Evolutionary conservation across 1,284 basidiomycete species (phyloP).

Genomic region (Pyrrhoderma noxium): DNA sequence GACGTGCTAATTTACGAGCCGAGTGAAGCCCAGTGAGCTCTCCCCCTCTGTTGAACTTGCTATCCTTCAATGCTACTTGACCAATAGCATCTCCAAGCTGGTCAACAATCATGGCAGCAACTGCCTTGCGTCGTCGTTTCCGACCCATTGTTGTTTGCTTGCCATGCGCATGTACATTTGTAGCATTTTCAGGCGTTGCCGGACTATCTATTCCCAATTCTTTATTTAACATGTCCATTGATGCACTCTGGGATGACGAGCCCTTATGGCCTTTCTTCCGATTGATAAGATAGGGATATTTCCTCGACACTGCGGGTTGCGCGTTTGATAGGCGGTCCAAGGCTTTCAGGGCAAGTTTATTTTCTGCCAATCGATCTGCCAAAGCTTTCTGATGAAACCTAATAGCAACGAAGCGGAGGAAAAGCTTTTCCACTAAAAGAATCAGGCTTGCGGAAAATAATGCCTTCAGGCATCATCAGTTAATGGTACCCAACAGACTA

Average conservation of each 20-base stretch:
- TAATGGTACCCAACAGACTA: not conserved
- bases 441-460: slow-evolving; percentile 58
- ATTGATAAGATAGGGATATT: slow-evolving; percentile 22
- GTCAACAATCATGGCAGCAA: slow-evolving; percentile 62
- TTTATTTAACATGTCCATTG: slow-evolving; percentile 25
- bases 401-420: slow-evolving; percentile 69
- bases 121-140: slow-evolving; percentile 42
- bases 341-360: slow-evolving; percentile 58
- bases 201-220: slow-evolving; percentile 12
- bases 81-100: slow-evolving; percentile 63
- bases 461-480: slow-evolving; percentile 34
- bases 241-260: slow-evolving; percentile 26
- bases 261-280: slow-evolving; percentile 32
- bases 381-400: slow-evolving; percentile 70
- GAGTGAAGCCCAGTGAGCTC: slow-evolving; percentile 56
- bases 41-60: slow-evolving; percentile 49
- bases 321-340: slow-evolving; percentile 64
- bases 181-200: slow-evolving; percentile 6
- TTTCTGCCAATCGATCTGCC: slow-evolving; percentile 63
- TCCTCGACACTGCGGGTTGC: slow-evolving; percentile 34
- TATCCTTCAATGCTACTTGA: slow-evolving; percentile 64
- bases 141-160: slow-evolving; percentile 27
- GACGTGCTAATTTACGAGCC: slow-evolving; percentile 65
- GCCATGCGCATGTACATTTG: not conserved
- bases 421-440: slow-evolving; percentile 62